Percentiles rank a stretch among this genome's conserved stretches.
phyloP scores from a whole-genome alignment of 768 basidiomycete genomes.

The Termitomyces eurrhizus region DNA sequence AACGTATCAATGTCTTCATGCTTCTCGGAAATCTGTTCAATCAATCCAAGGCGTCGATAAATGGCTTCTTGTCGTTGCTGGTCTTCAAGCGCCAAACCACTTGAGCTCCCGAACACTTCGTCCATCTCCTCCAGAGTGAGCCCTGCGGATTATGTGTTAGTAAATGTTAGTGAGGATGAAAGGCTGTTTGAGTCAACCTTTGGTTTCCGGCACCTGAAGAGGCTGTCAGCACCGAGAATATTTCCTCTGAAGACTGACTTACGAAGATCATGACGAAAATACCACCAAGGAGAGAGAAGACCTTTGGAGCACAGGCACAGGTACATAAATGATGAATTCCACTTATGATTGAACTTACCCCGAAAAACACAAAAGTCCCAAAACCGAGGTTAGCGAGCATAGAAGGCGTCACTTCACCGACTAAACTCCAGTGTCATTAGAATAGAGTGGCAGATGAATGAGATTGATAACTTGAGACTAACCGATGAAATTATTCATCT shows the following conservation, averaged over 20 bases:
- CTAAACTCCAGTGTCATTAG: neutral
- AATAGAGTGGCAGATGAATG: neutral
- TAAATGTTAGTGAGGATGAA: neutral
- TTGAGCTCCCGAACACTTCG: slow-evolving; percentile 60
- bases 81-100: slow-evolving; percentile 55
- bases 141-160: slow-evolving; percentile 22
- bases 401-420: slow-evolving; percentile 57
- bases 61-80: slow-evolving; percentile 44
- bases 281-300: slow-evolving; percentile 65
- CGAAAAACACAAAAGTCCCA: slow-evolving; percentile 78
- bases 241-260: slow-evolving; percentile 19
- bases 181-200: slow-evolving; percentile 38
- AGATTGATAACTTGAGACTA: slow-evolving; percentile 15
- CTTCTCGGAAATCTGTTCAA: slow-evolving; percentile 12
- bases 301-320: slow-evolving; percentile 31
- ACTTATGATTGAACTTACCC: slow-evolving; percentile 33
- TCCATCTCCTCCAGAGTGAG: slow-evolving; percentile 79
- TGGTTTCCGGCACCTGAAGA: slow-evolving; percentile 68
- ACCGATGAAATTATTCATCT: slow-evolving; percentile 82
- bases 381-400: slow-evolving; percentile 64
- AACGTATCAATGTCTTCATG: neutral
- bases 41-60: slow-evolving; percentile 61
- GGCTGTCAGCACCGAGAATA: neutral
- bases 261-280: slow-evolving; percentile 65
- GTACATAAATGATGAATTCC: neutral